Base-by-base conservation (phyloP, 805 yeast genomes). In the Candida tibetensis region DNA sequence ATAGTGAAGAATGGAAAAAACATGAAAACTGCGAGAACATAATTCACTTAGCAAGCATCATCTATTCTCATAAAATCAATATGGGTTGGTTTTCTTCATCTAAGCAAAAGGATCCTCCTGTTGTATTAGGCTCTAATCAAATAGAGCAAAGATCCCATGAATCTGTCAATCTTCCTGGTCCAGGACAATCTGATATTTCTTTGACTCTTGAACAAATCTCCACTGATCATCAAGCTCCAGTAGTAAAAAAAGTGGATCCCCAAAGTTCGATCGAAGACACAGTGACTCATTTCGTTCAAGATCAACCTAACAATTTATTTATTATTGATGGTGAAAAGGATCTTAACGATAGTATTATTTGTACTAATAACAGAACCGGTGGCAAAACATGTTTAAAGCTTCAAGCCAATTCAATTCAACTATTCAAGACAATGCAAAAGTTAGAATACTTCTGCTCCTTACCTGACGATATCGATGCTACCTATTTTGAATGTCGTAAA, bases 401-500 rank as follows among this genome's bases (percentile, higher is more conserved):
- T 34, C 59, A 56, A 23, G 54, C 58, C 27, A 64, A 66, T 34
- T 68, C 70, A 17, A 56, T 72, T 19, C 60, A 66, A 28, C 53
- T 74, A 38, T 74, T 74, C 59, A 71, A 64, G 41, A 65, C 63
- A 17, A 73, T 74, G 78, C 79, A 74, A 41, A 61, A 58, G 16
- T 57, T 68, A 51, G 74, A 71, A 29, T 74, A 70, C 51, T 73
- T 72, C 46, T 74, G 79, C 46, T 70, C 76, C 1, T 60, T 73
- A 28, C 76, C 78, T 4, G 66, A 70, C 30, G 72, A 72, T 27
- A 58, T 73, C 17, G 64, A 63, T 39, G 74, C 76, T 25, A 73
- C 77, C 1, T 72, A 74, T 44, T 73, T 74, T 47, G 79, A 74
- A 47, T 74, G 79, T 57, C 58, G 77, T 44, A 70, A 69, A 44